Evolutionary conservation across 768 basidiomycete species (phyloP), one percentile per base, ranked within the genome.

Genomic region (Collybia mongolica): DNA sequence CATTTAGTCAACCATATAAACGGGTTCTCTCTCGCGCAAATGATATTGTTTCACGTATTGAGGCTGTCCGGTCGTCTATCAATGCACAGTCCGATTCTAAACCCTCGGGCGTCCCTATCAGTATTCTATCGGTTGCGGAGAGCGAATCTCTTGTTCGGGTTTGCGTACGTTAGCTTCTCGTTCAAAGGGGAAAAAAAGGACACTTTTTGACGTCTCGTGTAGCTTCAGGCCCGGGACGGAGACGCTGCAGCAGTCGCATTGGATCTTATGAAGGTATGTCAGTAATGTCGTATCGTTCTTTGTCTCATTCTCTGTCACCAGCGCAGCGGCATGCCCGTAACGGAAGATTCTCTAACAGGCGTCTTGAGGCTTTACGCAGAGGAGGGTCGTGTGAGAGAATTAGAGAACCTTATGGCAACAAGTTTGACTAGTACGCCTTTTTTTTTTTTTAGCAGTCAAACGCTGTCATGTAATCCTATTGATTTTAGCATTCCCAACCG

Each of bases 61-160:
- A 70, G 49, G 56, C 59, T 14, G 61, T 64, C 2, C 61, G 62
- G 38, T 55, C 55, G n/a, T 47, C 57, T 17, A 43, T 56, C 2
- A 41, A 50, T 26, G 37, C 54, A 53, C 43, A 45, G 44, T 44
- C 52, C 35, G 35, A 55, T 49, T 32, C 44, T 42, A 39, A 57
- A 49, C 39, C 55, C n/a, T 52, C 63, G 8, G 44, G 48, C 20
- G 55, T 82, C 17, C 74, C 79, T 15, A 58, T 81, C 2, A 69
- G 72, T 14, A 48, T 84, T 8, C 60, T 88, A 17, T 75, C 83
- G 0, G 41, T 66, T 15, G 53, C 64, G 8, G 85, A 90, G 60
- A 83, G 79, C 67, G 67, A 76, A 38, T 76, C 80, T 1, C 65
- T 88, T 5, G 65, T 87, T 2, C 71, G 82, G 14, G 58, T 72